Base-by-base conservation (phyloP, 2,329 filamentous ascomycete genomes). In the Exophiala sideris region DNA sequence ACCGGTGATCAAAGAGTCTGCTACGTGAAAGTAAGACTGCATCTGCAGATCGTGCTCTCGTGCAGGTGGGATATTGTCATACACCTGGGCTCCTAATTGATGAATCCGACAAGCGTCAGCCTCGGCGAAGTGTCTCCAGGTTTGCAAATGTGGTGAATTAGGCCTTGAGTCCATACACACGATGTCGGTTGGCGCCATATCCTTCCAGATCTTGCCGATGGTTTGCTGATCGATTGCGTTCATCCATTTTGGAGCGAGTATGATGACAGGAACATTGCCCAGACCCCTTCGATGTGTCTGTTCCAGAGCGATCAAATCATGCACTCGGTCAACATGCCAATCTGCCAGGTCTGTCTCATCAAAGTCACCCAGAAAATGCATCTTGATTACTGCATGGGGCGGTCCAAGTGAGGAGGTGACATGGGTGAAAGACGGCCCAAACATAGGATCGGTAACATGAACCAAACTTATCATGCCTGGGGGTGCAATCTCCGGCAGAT, bases 401-500 rank as follows among this genome's bases (percentile, higher is more conserved):
- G 16, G 12, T 21, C 14, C 34, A 4, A 33, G 16, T 16, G 44
- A 11, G 10, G 45, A 39, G 34, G 57, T 45, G 4, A 77, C 73
- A 62, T 84, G 80, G 1, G 78, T 77, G 60, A 80, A 84, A 2
- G 79, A 71, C 12, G 82, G 81, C 0, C 81, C 80, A 39, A 85
- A 73, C 39, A 79, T 73, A 3, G 78, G 75, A 11, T 73, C 67
- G 18, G 68, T 69, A 11, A 85, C 66, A 47, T 80, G 73, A 3
- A 78, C 70, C 9, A 86, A 73, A 39, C 81, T 84, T 10, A 85
- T 68, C 50, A 82, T 79, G 2, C 83, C 82, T 55, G 80, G 79
- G 5, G 81, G 73, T 1, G 76, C 76, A 60, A 82, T 83, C 62
- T 85, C 82, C 9, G 82, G 81, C 60, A 82, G 79, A 6, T 75